phyloP scores from a whole-genome alignment of 306 rosid genomes.

The Herpetospermum pedunculosum region DNA sequence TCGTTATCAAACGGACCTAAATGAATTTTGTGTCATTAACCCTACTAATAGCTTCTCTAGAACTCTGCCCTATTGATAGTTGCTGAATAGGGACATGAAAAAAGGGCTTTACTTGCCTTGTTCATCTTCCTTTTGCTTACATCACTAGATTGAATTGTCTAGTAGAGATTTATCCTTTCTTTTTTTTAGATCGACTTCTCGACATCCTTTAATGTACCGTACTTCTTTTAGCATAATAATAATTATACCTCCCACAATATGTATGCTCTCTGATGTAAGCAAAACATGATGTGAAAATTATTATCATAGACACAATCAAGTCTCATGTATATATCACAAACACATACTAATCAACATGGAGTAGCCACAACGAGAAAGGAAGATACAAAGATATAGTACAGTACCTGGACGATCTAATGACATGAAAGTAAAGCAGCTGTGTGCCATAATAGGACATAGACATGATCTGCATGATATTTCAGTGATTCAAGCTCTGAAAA shows the following conservation, averaged over 20 bases:
- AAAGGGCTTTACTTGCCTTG: slow-evolving; percentile 6
- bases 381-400: neutral
- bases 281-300: slow-evolving; percentile 4
- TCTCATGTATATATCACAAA: neutral
- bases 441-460: slow-evolving; percentile 5
- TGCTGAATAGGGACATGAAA: neutral
- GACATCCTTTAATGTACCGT: neutral
- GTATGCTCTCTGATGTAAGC: slow-evolving; percentile 10
- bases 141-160: slow-evolving; percentile 10
- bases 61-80: neutral
- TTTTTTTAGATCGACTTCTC: neutral
- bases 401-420: slow-evolving; percentile 7
- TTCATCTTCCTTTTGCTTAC: neutral
- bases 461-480: slow-evolving; percentile 10
- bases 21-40: neutral
- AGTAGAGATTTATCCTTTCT: neutral
- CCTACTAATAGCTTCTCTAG: neutral
- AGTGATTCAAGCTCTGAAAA: slow-evolving; percentile 7
- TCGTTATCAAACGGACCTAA: no score
- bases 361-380: neutral
- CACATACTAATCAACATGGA: neutral
- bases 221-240: neutral
- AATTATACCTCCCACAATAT: slow-evolving; percentile 5
- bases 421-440: neutral
- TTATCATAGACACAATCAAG: neutral